Evolutionary conservation across 192 early-diverging fungal species (phyloP).

Genomic region (Oehlia diaphana): DNA sequence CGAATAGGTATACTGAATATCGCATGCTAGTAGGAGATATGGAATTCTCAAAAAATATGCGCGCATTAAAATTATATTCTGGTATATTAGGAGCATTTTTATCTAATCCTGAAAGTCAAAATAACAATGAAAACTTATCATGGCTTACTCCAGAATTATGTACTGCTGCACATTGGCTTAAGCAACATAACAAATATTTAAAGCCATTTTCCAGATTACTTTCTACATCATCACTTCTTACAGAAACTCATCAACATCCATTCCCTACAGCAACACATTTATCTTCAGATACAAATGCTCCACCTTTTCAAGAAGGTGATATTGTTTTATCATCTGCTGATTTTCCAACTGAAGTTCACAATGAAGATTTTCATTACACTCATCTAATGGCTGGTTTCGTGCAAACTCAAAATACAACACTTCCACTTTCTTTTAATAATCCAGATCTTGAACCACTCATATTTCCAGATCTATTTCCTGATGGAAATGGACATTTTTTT

Average conservation of each 20-base stretch:
- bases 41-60: too few species aligned
- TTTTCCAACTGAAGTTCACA: conserved; percentile 12
- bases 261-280: neutral
- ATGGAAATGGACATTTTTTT: neutral
- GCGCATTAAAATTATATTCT: too few species aligned
- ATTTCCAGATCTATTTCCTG: conserved; percentile 8
- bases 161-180: too few species aligned
- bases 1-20: too few species aligned
- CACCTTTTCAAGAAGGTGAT: neutral
- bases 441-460: conserved; percentile 7
- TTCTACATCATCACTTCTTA: too few species aligned
- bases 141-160: too few species aligned
- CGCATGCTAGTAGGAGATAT: too few species aligned
- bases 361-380: conserved; percentile 9
- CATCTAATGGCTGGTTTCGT: neutral
- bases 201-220: too few species aligned
- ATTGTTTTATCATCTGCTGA: neutral
- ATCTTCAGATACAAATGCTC: neutral
- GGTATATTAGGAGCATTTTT: too few species aligned
- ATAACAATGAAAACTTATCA: too few species aligned
- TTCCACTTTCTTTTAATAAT: conserved; percentile 4
- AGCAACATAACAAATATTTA: too few species aligned
- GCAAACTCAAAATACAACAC: neutral
- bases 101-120: too few species aligned
- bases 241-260: neutral